Conservation (phyloP, 768 basidiomycete genomes). For the Pisolithus sp. region DNA sequence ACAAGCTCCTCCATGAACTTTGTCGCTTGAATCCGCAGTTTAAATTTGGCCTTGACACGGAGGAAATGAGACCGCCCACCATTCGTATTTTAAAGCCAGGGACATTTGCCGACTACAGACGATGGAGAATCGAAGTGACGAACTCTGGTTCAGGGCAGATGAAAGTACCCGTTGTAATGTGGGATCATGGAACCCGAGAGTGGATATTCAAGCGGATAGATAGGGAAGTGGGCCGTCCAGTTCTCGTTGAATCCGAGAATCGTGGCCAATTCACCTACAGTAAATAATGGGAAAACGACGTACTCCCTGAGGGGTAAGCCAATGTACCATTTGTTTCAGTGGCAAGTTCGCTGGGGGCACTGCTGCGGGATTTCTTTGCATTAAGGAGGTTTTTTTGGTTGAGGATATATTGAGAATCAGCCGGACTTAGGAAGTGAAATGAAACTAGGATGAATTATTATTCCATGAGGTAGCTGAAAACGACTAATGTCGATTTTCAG, state of each 20-base stretch:
- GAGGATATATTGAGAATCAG: too few relatives aligned
- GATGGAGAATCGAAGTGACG: slow-evolving; percentile 2
- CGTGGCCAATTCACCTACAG: not conserved
- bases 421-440: not conserved
- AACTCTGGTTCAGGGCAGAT: slow-evolving; percentile 11
- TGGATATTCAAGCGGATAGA: slow-evolving; percentile 12
- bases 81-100: slow-evolving; percentile 11
- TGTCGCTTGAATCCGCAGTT: slow-evolving; percentile 3
- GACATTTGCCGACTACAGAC: slow-evolving; percentile 15
- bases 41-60: not conserved
- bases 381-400: too few relatives aligned
- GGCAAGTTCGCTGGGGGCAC: too few relatives aligned
- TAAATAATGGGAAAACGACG: not conserved
- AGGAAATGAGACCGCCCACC: slow-evolving; percentile 6
- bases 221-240: not conserved
- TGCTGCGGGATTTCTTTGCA: too few relatives aligned
- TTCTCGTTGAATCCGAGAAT: not conserved
- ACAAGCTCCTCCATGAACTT: slow-evolving; percentile 1
- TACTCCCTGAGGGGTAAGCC: too few relatives aligned
- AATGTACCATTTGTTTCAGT: too few relatives aligned
- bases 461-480: not conserved
- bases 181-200: slow-evolving; percentile 8
- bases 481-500: slow-evolving; percentile 46
- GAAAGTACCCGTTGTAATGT: slow-evolving; percentile 15
- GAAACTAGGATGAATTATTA: not conserved